Evolutionary conservation across 1,284 basidiomycete genomes (phyloP), one percentile per base, ranked within the genome.

Genomic region (Boletus albobrunnescens): DNA sequence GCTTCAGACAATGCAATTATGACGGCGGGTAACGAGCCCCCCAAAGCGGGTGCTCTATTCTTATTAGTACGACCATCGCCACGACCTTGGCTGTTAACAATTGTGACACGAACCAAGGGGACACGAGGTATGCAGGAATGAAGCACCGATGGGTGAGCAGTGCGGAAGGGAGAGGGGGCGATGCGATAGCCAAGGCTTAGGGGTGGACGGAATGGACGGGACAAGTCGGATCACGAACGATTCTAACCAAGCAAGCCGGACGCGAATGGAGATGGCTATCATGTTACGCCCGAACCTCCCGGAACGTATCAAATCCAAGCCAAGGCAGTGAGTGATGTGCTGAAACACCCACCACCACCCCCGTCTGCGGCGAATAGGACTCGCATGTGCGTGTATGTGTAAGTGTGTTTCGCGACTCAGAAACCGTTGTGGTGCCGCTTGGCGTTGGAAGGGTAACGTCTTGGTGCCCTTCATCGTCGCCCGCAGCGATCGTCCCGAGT

Each of bases 141-240:
- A 53, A 50, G 10, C 11, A 32, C n/a, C n/a, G 52, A 27, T 4
- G 14, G 26, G 33, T 10, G 40, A 41, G 22, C 6, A 14, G 31
- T 41, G 49, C 33, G 40, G n/a, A 19, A 14, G 27, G 32, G n/a
- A n/a, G n/a, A 6, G 6, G 7, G 19, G 55, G 41, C 40, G 36
- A 36, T 44, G 41, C 23, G 26, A 28, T 14, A 20, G 17, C 24
- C 20, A 28, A 30, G 20, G 22, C 6, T 12, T 19, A 19, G 4
- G 19, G 36, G 24, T 33, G 27, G 38, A 31, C 50, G 58, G 47
- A 56, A 55, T 30, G 26, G 38, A 42, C 60, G 60, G 58, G 37
- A 57, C 14, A 4, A 3, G 43, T 41, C 58, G 58, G 60, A 59
- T 61, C 58, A 61, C 27, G 30, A 22, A 28, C 22, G 27, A 23